Conservation (phyloP, 805 yeast genomes). For the Teunomyces funiuensis region DNA sequence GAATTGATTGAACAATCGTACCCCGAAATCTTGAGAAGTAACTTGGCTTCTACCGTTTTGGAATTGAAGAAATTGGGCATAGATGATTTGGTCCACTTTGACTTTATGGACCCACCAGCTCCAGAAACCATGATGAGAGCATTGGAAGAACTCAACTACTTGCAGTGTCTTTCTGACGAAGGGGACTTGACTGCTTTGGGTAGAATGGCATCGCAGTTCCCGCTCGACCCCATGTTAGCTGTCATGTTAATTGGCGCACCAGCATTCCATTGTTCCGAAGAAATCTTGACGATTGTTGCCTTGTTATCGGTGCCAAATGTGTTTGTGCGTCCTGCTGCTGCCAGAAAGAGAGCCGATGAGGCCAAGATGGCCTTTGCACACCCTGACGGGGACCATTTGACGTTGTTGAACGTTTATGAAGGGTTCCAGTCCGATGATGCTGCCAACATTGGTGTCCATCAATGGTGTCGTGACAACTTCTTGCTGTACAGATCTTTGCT, state of each 20-base stretch:
- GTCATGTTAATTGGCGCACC: constrained; percentile 89
- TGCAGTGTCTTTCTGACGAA: constrained; percentile 86
- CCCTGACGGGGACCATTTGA: constrained; percentile 92
- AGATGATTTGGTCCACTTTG: constrained; percentile 95
- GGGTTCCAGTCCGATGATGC: constrained; percentile 81
- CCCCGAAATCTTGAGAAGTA: constrained; percentile 91
- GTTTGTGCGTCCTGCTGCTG: constrained; percentile 89
- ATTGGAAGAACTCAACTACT: constrained; percentile 86
- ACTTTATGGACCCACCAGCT: constrained; percentile 99
- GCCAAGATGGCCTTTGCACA: constrained; percentile 85
- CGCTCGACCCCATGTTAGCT: constrained; percentile 93
- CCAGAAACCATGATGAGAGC: constrained; percentile 99
- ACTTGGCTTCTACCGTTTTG: constrained; percentile 86
- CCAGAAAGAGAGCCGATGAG: constrained; percentile 88
- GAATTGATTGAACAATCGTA: constrained; percentile 93
- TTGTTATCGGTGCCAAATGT: constrained; percentile 90
- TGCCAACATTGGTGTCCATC: constrained; percentile 57
- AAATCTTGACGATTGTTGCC: constrained; percentile 84
- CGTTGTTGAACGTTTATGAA: constrained; percentile 83
- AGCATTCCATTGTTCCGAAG: constrained; percentile 83
- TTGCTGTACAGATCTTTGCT: constrained; percentile 79
- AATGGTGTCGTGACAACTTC: constrained; percentile 92
- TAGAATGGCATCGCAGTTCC: constrained; percentile 87
- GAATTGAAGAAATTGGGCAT: constrained; percentile 92
- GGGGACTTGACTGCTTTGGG: constrained; percentile 91